Evolutionary conservation across 2,329 filamentous ascomycete species (phyloP).

Genomic region (Alternaria alternata): DNA sequence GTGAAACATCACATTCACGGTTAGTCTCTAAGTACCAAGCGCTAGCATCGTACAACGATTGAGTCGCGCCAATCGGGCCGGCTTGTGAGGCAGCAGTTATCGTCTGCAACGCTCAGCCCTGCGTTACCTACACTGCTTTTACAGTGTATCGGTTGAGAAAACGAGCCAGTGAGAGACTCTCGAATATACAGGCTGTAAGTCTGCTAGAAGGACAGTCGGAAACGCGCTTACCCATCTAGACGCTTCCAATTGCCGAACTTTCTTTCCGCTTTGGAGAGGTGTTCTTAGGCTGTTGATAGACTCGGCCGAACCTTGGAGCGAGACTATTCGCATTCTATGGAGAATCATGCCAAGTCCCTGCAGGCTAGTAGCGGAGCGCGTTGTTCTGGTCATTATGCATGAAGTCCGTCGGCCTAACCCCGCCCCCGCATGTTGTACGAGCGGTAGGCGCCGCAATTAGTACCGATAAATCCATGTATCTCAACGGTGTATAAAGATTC

Average conservation of each 20-base stretch:
- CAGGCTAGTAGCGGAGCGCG: background rate
- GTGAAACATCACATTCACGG: accelerated
- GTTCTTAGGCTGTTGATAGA: background rate
- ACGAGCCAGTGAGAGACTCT: too few species aligned
- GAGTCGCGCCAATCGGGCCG: background rate
- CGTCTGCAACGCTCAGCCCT: background rate
- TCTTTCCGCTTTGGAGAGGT: too few species aligned
- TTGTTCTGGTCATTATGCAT: background rate
- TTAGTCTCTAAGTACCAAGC: background rate
- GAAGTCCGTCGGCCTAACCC: too few species aligned
- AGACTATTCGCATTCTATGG: background rate
- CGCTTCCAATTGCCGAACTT: background rate
- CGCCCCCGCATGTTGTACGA: background rate
- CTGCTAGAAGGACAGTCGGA: accelerated
- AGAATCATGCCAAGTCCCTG: background rate
- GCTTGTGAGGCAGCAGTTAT: background rate
- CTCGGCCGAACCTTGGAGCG: background rate
- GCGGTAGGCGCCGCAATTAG: too few species aligned
- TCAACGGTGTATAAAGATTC: background rate
- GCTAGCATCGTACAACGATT: background rate
- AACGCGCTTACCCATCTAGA: background rate
- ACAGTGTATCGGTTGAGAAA: too few species aligned
- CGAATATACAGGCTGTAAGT: too few species aligned
- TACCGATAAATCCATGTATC: background rate
- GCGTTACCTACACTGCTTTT: too few species aligned